A percentile compares a stretch with the other conserved stretches of the same genome.
Evolutionary conservation across 805 yeast species (phyloP).

Genomic region (Teunomyces tritomae): DNA sequence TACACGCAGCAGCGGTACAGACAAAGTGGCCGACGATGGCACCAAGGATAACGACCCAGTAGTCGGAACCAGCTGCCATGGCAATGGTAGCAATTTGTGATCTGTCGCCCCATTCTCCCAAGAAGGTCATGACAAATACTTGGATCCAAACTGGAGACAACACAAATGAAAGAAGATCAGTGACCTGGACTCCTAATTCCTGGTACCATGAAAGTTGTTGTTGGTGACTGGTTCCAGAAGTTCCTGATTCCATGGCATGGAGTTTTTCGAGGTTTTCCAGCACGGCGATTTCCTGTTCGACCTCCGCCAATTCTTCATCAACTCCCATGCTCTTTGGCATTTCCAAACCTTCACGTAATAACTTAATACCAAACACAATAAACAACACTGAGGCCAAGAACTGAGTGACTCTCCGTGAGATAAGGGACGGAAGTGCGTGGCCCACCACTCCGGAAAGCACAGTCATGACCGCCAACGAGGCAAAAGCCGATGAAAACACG

Average conservation of each 20-base stretch:
- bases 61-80: slow-evolving; percentile 95
- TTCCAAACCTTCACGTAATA: slow-evolving; percentile 74
- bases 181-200: slow-evolving; percentile 38
- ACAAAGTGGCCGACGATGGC: slow-evolving; percentile 85
- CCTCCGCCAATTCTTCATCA: slow-evolving; percentile 94
- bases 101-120: slow-evolving; percentile 99
- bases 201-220: slow-evolving; percentile 21
- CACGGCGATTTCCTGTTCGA: slow-evolving; percentile 85
- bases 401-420: slow-evolving; percentile 78
- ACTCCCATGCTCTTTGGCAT: slow-evolving; percentile 85
- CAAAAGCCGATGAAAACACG: slow-evolving; percentile 86
- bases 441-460: slow-evolving; percentile 88
- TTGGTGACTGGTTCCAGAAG: slow-evolving; percentile 6
- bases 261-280: slow-evolving; percentile 51
- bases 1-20: slow-evolving; percentile 87
- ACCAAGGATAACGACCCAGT: slow-evolving; percentile 85
- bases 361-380: slow-evolving; percentile 74
- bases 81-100: slow-evolving; percentile 98
- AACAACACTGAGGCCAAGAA: slow-evolving; percentile 79
- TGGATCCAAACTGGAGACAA: slow-evolving; percentile 91
- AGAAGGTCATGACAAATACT: slow-evolving; percentile 90
- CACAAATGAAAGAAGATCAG: slow-evolving; percentile 57
- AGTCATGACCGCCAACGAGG: slow-evolving; percentile 88
- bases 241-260: slow-evolving; percentile 61
- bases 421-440: slow-evolving; percentile 79